Evolutionary conservation across 306 rosid genomes (phyloP), one percentile per base, ranked within the genome.

Genomic region (Abrus pulchellus): DNA sequence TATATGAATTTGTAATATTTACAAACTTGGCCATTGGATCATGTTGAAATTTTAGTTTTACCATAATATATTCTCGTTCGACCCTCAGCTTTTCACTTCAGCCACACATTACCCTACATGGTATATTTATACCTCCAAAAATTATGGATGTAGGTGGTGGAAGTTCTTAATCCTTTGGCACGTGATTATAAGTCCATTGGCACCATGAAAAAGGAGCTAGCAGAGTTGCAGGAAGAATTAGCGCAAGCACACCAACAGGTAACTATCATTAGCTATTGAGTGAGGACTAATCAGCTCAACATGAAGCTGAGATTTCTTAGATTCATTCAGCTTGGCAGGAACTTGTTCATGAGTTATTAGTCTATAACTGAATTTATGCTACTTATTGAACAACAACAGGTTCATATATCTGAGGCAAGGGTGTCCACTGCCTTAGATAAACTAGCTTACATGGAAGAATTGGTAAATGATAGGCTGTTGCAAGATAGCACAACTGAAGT

Each of bases 401-500:
- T 96, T 72, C 99, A 96, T 86, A 86, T 90, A 84, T 96, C 97
- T 11, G 99, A 96, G 82, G 97, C 93, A 77, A 89, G 99, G 84
- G 97, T 96, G 77, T 59, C 83, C 71, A 89, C 98, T 81, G 98
- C 99, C 62, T 88, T 96, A 74, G 98, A 93, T 82, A 96, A 93
- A 89, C 93, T 96, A 55, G 99, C 99, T 81, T 87, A 87, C 92
- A 93, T 96, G 99, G 99, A 96, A 86, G 94, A 84, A 73, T 83
- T 96, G 90, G 99, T 96, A 85, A 87, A 84, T 76, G 99, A 96
- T 83, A 90, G 81, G 83, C 90, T 93, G 56, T 79, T 96, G 68
- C 97, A 79, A 75, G 97, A 86, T 45, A 83, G 44, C 80, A 66
- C 90, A 5, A 74, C 84, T 2, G 90, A 78, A 76, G 79, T 85